These are phyloP conservation scores for Bonnemaisonia californica DNA, from an alignment of 31 red algal species.

Conservation along the genomic window DNA sequence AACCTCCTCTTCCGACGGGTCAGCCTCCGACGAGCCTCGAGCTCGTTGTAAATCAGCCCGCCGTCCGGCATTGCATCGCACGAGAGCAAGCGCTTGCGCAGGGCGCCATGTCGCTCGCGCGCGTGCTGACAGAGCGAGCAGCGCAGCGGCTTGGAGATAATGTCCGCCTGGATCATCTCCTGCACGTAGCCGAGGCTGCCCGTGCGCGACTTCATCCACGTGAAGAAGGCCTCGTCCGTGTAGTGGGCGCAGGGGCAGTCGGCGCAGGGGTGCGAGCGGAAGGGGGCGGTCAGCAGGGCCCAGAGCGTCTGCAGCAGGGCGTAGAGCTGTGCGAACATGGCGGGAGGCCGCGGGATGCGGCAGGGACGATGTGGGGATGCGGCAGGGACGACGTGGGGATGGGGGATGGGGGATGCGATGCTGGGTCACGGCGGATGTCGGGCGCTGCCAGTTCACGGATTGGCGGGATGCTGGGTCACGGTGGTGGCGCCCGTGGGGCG, in stretches of 20 bases:
- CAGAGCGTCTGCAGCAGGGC: neutral
- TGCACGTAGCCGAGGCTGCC: slow-evolving; percentile 12
- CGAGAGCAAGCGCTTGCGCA: slow-evolving; percentile 15
- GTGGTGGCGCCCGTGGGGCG: no score
- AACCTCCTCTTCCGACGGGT: slow-evolving; percentile 9
- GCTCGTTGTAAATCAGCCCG: slow-evolving; percentile 38
- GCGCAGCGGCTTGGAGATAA: slow-evolving; percentile 25
- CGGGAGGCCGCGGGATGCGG: no score
- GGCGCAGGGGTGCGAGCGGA: slow-evolving; percentile 27
- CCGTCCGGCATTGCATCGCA: slow-evolving; percentile 59
- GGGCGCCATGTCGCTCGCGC: slow-evolving; percentile 31
- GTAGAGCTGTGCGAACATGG: neutral
- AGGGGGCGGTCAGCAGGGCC: slow-evolving; percentile 6
- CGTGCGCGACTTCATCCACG: slow-evolving; percentile 23
- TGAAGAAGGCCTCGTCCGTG: slow-evolving; percentile 44
- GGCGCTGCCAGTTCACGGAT: no score
- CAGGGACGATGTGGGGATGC: no score
- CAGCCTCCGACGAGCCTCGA: neutral
- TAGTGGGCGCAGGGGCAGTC: slow-evolving; percentile 36
- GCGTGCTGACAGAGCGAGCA: slow-evolving; percentile 38
- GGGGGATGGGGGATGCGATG: no score
- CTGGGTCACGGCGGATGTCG: no score
- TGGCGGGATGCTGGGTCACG: no score
- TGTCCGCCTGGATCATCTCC: slow-evolving; percentile 21
- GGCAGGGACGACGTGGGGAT: no score